Evolutionary conservation across 345 rosid species (phyloP).

Genomic region (Angophora floribunda): DNA sequence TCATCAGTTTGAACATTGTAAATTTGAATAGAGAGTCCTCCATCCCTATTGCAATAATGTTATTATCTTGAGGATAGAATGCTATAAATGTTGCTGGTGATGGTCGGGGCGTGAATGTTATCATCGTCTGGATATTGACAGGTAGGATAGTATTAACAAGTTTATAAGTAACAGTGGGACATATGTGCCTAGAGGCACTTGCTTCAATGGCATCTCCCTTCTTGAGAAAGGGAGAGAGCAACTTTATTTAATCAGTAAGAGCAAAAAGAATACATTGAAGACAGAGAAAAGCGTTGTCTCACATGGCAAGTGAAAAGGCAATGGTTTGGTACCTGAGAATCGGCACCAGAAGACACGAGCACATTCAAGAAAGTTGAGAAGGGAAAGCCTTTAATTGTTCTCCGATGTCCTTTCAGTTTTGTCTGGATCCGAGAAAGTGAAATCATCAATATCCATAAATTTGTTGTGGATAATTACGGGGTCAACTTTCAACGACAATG

Average conservation of each 20-base stretch:
- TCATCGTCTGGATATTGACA: conserved; percentile 52
- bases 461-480: accelerated
- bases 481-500: background rate
- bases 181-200: background rate
- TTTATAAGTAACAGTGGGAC: background rate
- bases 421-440: background rate
- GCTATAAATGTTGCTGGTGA: conserved; percentile 84
- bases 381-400: conserved; percentile 75
- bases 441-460: background rate
- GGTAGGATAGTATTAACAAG: background rate
- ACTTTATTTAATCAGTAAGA: background rate
- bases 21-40: conserved; percentile 67
- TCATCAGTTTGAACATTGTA: conserved; percentile 70
- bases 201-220: background rate
- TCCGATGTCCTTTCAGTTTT: conserved; percentile 67
- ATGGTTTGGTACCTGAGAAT: conserved; percentile 34
- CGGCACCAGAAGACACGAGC: conserved; percentile 77
- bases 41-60: conserved; percentile 85
- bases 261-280: background rate
- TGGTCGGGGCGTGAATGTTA: conserved; percentile 83
- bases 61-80: conserved; percentile 69
- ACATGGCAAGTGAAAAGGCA: background rate
- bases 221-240: background rate
- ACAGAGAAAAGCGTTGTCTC: background rate
- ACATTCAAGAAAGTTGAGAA: conserved; percentile 53